Evolutionary conservation across 2,329 filamentous ascomycete genomes (phyloP), one percentile per base, ranked within the genome.

Genomic region (Diaporthe sp.): DNA sequence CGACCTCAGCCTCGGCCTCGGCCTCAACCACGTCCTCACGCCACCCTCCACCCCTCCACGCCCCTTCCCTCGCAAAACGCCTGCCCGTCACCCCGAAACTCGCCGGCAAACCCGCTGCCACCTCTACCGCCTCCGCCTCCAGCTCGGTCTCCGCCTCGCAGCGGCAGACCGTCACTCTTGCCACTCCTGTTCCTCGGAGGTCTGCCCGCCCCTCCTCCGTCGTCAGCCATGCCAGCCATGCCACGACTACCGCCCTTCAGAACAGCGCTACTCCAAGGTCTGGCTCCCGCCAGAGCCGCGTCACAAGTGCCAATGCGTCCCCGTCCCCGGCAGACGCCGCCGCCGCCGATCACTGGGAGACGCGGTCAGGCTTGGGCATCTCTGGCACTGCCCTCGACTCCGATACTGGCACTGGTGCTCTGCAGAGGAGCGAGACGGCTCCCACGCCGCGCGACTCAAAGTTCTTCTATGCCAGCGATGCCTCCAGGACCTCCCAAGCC

Each of bases 381-480:
- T 80, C 85, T n/a, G 82, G 82, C 28, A 79, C 84, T 19, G 79
- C 79, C n/a, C 46, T 53, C 34, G 57, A 49, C 46, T 53, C 71
- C 34, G 57, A 46, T 22, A 44, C 70, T 62, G 71, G 57, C 0
- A 78, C 78, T 1, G 83, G 85, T 71, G 74, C 78, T 42, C 42
- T 81, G 51, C 84, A 71, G 77, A 81, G 71, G 79, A 82, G 28
- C 71, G 80, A 76, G 71, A 78, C 78, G 77, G 81, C 79, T 22
- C 81, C 83, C 51, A 82, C 83, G 51, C 79, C 83, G 76, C 79
- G 81, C 28, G 89, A 90, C 71, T 85, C 93, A 72, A 96, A 95
- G 86, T 98, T 98, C 88, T 98, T 99, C 83, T 96, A 97, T 82
- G 97, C 96, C 39, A 95, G 92, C 82, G 95, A 98, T 79, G 94